Percentiles rank a stretch among this genome's conserved stretches.
phyloP scores from a whole-genome alignment of 768 basidiomycete genomes.

The Obba rivulosa region DNA sequence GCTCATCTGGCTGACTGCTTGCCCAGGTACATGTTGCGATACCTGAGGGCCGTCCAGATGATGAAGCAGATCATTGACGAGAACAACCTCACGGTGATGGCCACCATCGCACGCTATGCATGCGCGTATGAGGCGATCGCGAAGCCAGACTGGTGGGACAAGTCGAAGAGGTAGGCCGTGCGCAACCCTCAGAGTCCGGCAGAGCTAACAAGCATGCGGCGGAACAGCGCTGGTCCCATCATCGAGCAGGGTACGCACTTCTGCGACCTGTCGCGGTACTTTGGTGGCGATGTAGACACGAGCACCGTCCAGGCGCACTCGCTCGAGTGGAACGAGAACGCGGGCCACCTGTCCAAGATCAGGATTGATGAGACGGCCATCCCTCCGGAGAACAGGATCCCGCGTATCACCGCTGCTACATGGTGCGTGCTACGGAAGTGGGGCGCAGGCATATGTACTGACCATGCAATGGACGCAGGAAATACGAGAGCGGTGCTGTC shows the following conservation, averaged over 20 bases:
- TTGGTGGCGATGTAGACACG: constrained; percentile 93
- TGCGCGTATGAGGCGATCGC: constrained; percentile 77
- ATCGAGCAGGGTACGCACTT: constrained; percentile 96
- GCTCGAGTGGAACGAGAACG: constrained; percentile 87
- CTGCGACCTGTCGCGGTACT: constrained; percentile 94
- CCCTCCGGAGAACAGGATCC: constrained; percentile 83
- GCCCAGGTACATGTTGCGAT: constrained; percentile 87
- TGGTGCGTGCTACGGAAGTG: constrained; percentile 46
- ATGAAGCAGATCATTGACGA: constrained; percentile 96
- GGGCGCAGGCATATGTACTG: background rate
- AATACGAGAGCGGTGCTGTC: constrained; percentile 93
- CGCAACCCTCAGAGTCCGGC: background rate
- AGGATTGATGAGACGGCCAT: constrained; percentile 82
- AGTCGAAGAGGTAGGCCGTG: constrained; percentile 62
- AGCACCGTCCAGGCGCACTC: constrained; percentile 77
- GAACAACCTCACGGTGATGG: constrained; percentile 92
- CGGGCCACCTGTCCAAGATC: constrained; percentile 80
- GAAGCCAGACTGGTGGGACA: constrained; percentile 93
- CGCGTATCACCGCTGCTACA: constrained; percentile 86
- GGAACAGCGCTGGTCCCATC: constrained; percentile 65
- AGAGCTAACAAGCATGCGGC: too few species aligned
- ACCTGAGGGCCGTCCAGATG: constrained; percentile 89
- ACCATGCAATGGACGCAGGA: constrained; percentile 41
- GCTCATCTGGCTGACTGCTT: background rate
- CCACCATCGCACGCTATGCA: constrained; percentile 92